Evolutionary conservation across 208 protist species (phyloP).

Genomic region (Strigomonas culicis): DNA sequence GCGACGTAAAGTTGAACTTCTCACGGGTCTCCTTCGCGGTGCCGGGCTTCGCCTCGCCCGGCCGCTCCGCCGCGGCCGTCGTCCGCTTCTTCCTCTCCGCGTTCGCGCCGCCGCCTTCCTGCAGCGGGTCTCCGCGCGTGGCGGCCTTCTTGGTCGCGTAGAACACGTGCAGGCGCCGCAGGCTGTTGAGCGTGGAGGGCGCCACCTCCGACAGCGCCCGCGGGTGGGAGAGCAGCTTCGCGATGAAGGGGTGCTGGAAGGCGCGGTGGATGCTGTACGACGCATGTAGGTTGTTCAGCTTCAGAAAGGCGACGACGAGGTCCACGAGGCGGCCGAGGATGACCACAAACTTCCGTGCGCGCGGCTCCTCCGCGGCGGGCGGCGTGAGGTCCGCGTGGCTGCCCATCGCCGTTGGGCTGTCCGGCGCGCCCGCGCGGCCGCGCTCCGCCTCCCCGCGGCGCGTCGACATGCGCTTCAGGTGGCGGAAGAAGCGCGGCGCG

Average conservation of each 20-base stretch:
- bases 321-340: conserved; percentile 36
- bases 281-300: conserved; percentile 54
- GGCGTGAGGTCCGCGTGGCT: neutral
- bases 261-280: conserved; percentile 36
- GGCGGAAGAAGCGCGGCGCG: neutral
- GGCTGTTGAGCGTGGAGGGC: conserved; percentile 20
- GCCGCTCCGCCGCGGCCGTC: neutral
- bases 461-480: neutral
- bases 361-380: neutral
- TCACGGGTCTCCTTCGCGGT: too few species aligned
- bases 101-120: neutral
- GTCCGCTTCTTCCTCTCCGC: neutral
- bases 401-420: neutral
- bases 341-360: conserved; percentile 15
- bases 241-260: conserved; percentile 42
- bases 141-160: conserved; percentile 13
- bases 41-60: too few species aligned
- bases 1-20: conserved; percentile 21
- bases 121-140: neutral
- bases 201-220: conserved; percentile 6
- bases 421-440: neutral
- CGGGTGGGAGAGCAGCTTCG: conserved; percentile 21
- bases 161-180: conserved; percentile 25
- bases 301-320: conserved; percentile 42
- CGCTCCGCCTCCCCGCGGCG: neutral